Evolutionary conservation across 2,329 filamentous ascomycete species (phyloP), one percentile per base, ranked within the genome.

Genomic region (Leptodontidium sp.): DNA sequence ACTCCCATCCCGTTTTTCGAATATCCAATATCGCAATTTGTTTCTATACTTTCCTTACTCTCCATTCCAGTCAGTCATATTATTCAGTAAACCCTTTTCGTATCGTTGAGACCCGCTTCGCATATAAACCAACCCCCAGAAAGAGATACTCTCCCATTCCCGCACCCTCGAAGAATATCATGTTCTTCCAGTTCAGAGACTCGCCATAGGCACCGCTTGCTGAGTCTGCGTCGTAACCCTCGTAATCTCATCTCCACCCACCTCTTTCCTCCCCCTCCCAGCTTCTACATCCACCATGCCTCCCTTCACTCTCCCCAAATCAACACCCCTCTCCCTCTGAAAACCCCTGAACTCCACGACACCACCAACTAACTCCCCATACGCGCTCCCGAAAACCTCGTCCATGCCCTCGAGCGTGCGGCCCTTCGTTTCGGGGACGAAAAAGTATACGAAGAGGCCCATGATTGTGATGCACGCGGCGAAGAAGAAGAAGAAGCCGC

Each of bases 401-500:
- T 94, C 92, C 70, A 94, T 91, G 78, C 94, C 90, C 80, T 94
- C 92, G 2, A 94, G 84, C 0, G 88, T 90, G 8, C 90, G 85
- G 53, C 90, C 91, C 75, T 91, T 89, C 55, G 88, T 90, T 78
- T 94, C 91, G 64, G 91, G 88, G 57, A 94, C 86, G 76, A 93
- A 92, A 79, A 93, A 91, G 81, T 90, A 94, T 35, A 94, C 90
- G 14, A 92, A 79, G 0, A 88, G 71, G 0, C 87, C 86, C 1
- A 86, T 90, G 0, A 87, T 81, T 32, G 91, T 81, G 72, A 91
- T 90, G 76, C 90, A 93, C 0, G 83, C 88, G 0, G 90, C 91
- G 79, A 93, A 93, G 58, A 76, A 74, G 66, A 75, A 75, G 68
- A 75, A 75, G 61, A 75, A 74, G 7, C 73, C 73, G 9, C 71